Conservation (phyloP, 495 filamentous ascomycete species). For the Aspergillus hancockii region DNA sequence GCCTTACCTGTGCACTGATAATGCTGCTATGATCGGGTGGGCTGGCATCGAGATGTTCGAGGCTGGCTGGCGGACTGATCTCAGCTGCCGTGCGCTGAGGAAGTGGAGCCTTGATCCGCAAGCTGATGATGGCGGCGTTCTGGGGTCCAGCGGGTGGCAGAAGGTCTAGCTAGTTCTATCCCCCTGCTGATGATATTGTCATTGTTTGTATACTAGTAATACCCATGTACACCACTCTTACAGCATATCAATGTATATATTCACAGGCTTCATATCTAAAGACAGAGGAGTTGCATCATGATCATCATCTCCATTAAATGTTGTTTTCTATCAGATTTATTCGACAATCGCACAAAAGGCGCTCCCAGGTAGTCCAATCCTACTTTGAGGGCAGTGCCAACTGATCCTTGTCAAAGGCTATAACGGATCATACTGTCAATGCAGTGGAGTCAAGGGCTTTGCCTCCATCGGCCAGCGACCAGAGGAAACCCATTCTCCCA, state of each 20-base stretch:
- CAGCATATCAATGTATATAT: constrained; percentile 1
- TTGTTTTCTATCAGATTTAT: background rate
- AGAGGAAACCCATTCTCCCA: background rate
- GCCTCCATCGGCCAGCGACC: constrained; percentile 19
- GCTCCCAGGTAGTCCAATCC: background rate
- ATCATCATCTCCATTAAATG: background rate
- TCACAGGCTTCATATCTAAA: background rate
- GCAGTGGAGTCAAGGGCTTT: background rate
- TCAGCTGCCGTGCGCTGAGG: constrained; percentile 59
- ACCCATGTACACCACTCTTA: constrained; percentile 13
- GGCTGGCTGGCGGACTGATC: constrained; percentile 65
- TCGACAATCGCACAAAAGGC: constrained; percentile 4
- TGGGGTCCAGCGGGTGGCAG: constrained; percentile 46
- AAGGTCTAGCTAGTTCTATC: constrained; percentile 5
- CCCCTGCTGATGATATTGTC: background rate
- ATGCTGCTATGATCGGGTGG: constrained; percentile 99
- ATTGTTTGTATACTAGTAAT: constrained; percentile 23
- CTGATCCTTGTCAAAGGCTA: background rate
- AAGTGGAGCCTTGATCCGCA: constrained; percentile 78
- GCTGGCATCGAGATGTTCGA: constrained; percentile 90
- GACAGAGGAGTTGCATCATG: background rate
- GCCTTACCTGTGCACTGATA: constrained; percentile 78
- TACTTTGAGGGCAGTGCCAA: background rate
- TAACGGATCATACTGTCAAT: background rate
- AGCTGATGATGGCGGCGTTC: constrained; percentile 52